Conservation (phyloP, 2,329 filamentous ascomycete species). For the Claviceps africana region DNA sequence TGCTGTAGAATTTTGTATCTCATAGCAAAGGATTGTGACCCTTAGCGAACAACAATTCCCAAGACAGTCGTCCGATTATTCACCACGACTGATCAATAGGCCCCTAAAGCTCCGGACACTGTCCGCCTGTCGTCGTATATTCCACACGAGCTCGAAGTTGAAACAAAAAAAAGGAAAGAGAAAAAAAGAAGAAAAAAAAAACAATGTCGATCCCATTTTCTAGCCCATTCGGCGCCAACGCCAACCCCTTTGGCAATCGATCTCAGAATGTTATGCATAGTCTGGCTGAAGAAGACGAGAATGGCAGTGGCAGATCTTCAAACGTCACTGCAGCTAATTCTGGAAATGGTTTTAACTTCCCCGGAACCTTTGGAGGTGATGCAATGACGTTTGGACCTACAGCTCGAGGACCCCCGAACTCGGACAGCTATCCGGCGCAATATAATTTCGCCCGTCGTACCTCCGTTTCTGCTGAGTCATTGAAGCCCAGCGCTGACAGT, state of each 20-base stretch:
- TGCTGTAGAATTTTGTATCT: not conserved
- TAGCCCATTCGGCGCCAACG: constrained; percentile 51
- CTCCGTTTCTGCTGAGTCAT: constrained; percentile 90
- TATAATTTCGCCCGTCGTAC: constrained; percentile 90
- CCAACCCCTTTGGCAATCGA: constrained; percentile 55
- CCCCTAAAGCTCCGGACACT: not conserved
- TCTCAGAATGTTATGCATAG: constrained; percentile 31
- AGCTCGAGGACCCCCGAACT: constrained; percentile 35
- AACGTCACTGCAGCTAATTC: constrained; percentile 25
- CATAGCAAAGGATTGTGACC: not conserved
- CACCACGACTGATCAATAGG: not conserved
- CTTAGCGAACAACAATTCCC: not conserved
- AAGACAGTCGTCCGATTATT: not conserved
- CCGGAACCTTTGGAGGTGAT: constrained; percentile 39
- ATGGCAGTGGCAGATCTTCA: constrained; percentile 54
- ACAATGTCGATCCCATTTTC: constrained; percentile 66
- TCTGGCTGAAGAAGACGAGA: constrained; percentile 74
- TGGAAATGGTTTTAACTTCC: constrained; percentile 31
- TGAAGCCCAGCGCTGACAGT: constrained; percentile 73
- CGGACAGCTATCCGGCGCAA: constrained; percentile 70
- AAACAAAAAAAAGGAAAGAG: not conserved
- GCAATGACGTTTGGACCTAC: constrained; percentile 32
- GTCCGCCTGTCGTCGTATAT: not conserved
- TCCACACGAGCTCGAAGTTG: not conserved
- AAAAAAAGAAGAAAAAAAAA: not conserved